These are phyloP conservation scores for Nitzschia sp. DNA, from an alignment of 108 stramenopile species.

Conservation along the genomic window DNA sequence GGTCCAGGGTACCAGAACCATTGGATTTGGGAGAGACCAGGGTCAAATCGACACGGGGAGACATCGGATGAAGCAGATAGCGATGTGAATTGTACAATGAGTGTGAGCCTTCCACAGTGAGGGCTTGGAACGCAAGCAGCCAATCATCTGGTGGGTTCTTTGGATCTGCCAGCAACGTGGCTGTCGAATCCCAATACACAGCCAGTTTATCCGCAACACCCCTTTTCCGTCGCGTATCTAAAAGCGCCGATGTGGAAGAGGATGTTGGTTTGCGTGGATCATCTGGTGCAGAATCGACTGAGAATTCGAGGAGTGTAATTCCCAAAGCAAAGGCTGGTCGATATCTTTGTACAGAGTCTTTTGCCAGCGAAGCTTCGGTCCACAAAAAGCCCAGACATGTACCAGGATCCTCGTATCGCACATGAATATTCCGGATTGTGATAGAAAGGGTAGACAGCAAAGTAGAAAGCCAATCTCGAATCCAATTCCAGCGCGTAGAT, in stretches of 20 bases:
- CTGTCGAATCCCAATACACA: slow-evolving; percentile 63
- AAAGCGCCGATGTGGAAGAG: background rate
- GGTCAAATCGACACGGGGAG: slow-evolving; percentile 56
- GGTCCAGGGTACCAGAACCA: background rate
- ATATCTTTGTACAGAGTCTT: slow-evolving; percentile 8
- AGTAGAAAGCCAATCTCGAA: slow-evolving; percentile 36
- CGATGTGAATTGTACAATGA: slow-evolving; percentile 31
- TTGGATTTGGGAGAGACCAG: slow-evolving; percentile 27
- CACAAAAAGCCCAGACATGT: slow-evolving; percentile 59
- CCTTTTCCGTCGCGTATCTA: slow-evolving; percentile 34
- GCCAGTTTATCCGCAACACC: slow-evolving; percentile 58
- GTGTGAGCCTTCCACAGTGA: background rate
- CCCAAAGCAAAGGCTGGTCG: slow-evolving; percentile 67
- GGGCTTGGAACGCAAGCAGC: slow-evolving; percentile 12
- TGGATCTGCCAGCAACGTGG: slow-evolving; percentile 12
- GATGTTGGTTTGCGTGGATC: background rate
- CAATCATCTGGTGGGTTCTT: slow-evolving; percentile 14
- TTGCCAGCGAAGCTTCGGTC: slow-evolving; percentile 3
- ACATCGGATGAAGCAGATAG: slow-evolving; percentile 62
- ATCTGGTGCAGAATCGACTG: slow-evolving; percentile 33
- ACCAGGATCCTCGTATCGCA: slow-evolving; percentile 79
- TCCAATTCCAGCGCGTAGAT: slow-evolving; percentile 30
- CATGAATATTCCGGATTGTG: slow-evolving; percentile 67
- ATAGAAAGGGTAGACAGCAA: slow-evolving; percentile 56
- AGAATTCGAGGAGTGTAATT: slow-evolving; percentile 58